These are phyloP conservation scores for Phialophora expanda DNA, from an alignment of 2,329 filamentous ascomycete genomes.

Conservation along the genomic window DNA sequence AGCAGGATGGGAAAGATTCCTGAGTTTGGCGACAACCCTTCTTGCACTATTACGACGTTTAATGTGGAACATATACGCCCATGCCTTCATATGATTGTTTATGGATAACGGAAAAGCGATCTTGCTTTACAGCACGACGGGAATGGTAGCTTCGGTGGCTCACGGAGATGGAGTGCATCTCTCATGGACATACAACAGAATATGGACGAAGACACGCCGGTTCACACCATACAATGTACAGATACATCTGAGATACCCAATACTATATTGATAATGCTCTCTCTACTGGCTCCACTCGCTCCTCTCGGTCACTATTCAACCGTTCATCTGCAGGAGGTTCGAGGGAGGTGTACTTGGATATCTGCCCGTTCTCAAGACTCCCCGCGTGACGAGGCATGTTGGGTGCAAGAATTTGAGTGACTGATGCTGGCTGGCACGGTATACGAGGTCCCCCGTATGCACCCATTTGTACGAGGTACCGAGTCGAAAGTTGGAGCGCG, in stretches of 20 bases:
- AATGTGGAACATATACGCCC: not conserved
- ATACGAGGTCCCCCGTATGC: too few species aligned
- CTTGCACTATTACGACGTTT: not conserved
- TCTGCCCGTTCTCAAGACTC: not conserved
- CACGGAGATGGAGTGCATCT: not conserved
- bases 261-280: not conserved
- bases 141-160: not conserved
- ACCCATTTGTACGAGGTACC: too few species aligned
- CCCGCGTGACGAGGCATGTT: not conserved
- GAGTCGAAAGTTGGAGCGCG: too few species aligned
- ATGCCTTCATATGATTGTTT: not conserved
- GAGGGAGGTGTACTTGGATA: not conserved
- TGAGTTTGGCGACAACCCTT: not conserved
- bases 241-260: constrained; percentile 13
- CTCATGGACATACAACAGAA: not conserved
- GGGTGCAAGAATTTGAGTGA: not conserved
- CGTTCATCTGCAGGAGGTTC: not conserved
- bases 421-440: not conserved
- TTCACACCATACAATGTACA: constrained; percentile 7
- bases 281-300: not conserved
- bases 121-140: not conserved
- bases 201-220: constrained; percentile 7
- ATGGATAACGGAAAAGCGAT: not conserved
- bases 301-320: too few species aligned
- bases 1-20: not conserved